Percentiles rank a stretch among this genome's conserved stretches.
phyloP scores from a whole-genome alignment of 106 monocot genomes.

The Allium sativum region DNA sequence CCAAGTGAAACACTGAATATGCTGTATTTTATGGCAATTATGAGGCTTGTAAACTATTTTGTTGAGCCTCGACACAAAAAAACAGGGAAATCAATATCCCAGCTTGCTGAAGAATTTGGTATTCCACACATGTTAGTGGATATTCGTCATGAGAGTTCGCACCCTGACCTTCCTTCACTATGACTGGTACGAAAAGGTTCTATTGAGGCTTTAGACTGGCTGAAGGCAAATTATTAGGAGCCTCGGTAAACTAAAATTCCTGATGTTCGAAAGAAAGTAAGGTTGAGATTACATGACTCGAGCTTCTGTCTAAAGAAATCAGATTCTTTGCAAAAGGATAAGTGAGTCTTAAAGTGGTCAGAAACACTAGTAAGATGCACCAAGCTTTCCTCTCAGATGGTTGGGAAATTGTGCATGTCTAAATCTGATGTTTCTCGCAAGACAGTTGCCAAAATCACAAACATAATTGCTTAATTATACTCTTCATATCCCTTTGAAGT shows the following conservation, averaged over 20 bases:
- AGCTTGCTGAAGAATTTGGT: constrained; percentile 70
- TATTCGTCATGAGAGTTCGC: constrained; percentile 96
- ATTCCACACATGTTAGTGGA: constrained; percentile 83
- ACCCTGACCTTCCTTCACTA: constrained; percentile 70
- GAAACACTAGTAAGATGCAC: too few species aligned
- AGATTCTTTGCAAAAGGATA: too few species aligned
- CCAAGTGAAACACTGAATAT: constrained; percentile 18
- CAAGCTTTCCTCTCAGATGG: too few species aligned
- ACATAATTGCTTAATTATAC: constrained; percentile 41
- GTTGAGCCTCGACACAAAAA: constrained; percentile 59
- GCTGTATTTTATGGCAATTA: constrained; percentile 84
- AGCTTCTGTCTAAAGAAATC: too few species aligned
- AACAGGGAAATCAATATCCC: constrained; percentile 66
- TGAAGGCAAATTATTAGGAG: too few species aligned
- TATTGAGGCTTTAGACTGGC: too few species aligned
- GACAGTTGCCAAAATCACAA: constrained; percentile 38
- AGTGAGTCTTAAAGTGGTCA: too few species aligned
- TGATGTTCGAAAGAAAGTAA: too few species aligned
- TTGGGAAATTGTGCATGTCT: too few species aligned
- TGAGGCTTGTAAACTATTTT: constrained; percentile 85
- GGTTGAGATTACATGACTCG: too few species aligned
- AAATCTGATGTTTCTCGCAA: constrained; percentile 35
- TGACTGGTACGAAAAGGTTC: constrained; percentile 69
- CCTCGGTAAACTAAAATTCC: too few species aligned
- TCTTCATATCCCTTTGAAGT: constrained; percentile 61